A percentile compares a stretch with the other conserved stretches of the same genome.
Evolutionary conservation across 345 rosid genomes (phyloP).

Genomic region (Eucalyptus pauciflora): DNA sequence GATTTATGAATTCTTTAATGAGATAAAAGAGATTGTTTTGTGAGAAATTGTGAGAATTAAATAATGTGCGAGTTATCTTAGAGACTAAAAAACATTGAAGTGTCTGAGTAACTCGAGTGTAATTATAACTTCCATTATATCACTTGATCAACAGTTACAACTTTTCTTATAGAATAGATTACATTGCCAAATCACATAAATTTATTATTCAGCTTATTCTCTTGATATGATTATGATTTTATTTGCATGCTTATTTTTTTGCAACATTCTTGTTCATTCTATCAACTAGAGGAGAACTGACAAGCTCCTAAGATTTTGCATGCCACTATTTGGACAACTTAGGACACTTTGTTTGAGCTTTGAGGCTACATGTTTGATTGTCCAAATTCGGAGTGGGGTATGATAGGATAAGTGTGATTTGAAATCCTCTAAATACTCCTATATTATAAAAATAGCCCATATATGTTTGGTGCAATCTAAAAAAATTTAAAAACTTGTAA

Average conservation of each 20-base stretch:
- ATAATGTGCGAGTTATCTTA: not conserved
- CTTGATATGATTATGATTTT: not conserved
- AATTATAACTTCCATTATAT: not conserved
- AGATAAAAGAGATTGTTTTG: not conserved
- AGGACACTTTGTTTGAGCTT: not conserved
- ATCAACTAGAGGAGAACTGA: not conserved
- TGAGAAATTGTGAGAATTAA: not conserved
- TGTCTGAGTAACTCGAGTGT: rapidly evolving
- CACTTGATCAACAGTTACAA: rapidly evolving
- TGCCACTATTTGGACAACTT: not conserved
- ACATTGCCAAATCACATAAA: not conserved
- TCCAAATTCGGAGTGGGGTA: not conserved
- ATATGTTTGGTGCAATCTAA: not conserved
- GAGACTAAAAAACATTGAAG: rapidly evolving
- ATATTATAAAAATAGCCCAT: not conserved
- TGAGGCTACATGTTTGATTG: not conserved
- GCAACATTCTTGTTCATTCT: not conserved
- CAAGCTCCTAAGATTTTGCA: not conserved
- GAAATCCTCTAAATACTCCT: not conserved
- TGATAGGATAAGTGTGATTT: not conserved
- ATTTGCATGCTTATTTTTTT: not conserved
- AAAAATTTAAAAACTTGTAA: rapidly evolving
- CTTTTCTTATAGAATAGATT: not conserved
- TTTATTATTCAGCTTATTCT: not conserved
- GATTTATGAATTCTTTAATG: not conserved